Evolutionary conservation across 2,329 filamentous ascomycete genomes (phyloP), one percentile per base, ranked within the genome.

Genomic region (Aspergillus pseudotamarii): DNA sequence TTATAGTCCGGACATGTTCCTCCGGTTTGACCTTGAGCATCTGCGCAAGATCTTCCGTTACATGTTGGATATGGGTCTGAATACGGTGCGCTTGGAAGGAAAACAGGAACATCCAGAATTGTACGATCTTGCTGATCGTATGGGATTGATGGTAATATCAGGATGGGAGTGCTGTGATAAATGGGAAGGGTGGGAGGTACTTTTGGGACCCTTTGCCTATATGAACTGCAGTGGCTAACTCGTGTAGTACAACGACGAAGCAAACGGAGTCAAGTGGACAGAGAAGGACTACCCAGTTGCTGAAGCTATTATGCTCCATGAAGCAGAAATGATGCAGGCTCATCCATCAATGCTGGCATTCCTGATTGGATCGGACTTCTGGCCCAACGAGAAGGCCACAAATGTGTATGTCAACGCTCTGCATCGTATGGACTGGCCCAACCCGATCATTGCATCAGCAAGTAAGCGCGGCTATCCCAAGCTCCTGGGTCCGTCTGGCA

Each of bases 161-260:
- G 88, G 88, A 0, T 90, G 87, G 86, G 87, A 89, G 64, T 90
- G 88, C 72, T 90, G 88, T 71, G 85, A 89, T 67, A 89, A 89
- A 71, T 90, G 88, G 88, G 88, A 90, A 69, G 84, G 83, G 0
- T 90, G 86, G 86, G 72, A 70, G 19, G 75, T 76, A 61, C 63
- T 70, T 56, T 70, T 56, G 1, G 9, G 23, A 21, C 19, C 1
- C 10, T 19, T 36, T 36, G 16, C 10, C 34, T 12, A 8, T 10
- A 6, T 5, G 5, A 12, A 19, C 12, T 45, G 28, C 19, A n/a
- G 28, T n/a, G 26, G 58, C 55, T 66, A 30, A 64, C 23, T 2
- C n/a, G 19, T n/a, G 21, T n/a, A 77, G 56, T 88, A 89, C 72
- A 89, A 89, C 67, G 72, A 84, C 14, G 83, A 89, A n/a, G 78